Base-by-base conservation (phyloP, 129 eudicot species). In the Centaurea solstitialis region DNA sequence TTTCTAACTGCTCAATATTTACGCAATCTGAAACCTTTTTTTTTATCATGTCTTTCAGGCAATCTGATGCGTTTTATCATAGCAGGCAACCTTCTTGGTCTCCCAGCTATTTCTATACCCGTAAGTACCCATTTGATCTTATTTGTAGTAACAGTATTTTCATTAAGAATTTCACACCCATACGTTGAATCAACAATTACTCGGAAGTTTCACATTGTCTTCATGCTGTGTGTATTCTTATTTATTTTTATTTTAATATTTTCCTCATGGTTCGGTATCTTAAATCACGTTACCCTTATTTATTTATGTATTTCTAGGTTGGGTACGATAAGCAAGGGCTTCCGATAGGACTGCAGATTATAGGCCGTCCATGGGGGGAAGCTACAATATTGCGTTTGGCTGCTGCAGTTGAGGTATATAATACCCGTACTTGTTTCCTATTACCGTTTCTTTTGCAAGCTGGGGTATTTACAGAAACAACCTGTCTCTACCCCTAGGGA, bases 261-360 rank as follows among this genome's bases (percentile, higher is more conserved):
- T 4, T 45, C 57, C 17, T 45, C 65, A n/a, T 57, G 23, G 66
- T 17, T 47, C 0, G 17, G 21, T 69, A 35, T 35, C 53, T 38
- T 71, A 68, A 71, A 4, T 68, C 26, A 70, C 0, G 21, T 18
- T 70, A 26, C 40, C 12, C 37, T 20, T 43, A 71, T 18, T 33
- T 33, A 33, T 33, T 26, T 26, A 26, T 26, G 41, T 62, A 33
- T 33, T 62, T 62, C 10, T 82, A 95, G 99, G 87, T 95, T 84
- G 99, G 98, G 12, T 95, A 95, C 73, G 99, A 95, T 80, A 95
- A 95, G 83, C 88, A 93, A 80, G 99, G 99, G 74, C 98, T 95
- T 81, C 98, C 99, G 22, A 95, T 95, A 61, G 99, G 99, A 70
- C 79, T 95, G 70, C 99, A 95, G 81, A 83, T 95, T 40, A 86